A percentile compares a stretch with the other conserved stretches of the same genome.
These are phyloP conservation scores for Chaetomium olivaceum DNA, from an alignment of 2,329 filamentous ascomycete species.

Conservation along the genomic window DNA sequence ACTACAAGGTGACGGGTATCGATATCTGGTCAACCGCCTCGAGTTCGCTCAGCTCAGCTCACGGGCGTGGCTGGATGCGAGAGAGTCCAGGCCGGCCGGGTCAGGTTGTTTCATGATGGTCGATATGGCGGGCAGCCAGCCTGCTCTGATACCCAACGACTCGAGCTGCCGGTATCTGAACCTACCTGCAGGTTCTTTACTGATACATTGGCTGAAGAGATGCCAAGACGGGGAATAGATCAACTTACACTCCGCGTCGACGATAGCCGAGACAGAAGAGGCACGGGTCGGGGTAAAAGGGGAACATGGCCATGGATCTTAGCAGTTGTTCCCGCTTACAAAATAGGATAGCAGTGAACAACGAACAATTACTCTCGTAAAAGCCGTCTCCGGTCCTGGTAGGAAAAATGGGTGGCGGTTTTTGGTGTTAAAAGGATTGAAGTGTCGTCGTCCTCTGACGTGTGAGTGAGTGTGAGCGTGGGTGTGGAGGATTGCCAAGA, in stretches of 20 bases:
- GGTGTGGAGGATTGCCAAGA: constrained; percentile 4
- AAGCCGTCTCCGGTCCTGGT: not conserved
- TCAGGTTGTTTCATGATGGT: not conserved
- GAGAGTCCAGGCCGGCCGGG: not conserved
- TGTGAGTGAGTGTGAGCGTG: too few species aligned
- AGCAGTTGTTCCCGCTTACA: not conserved
- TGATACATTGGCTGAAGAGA: not conserved
- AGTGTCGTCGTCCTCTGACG: not conserved
- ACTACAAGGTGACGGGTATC: not conserved
- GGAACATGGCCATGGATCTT: not conserved
- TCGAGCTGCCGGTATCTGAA: not conserved
- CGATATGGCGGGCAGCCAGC: not conserved
- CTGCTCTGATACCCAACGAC: not conserved
- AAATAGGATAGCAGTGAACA: not conserved
- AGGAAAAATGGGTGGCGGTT: not conserved
- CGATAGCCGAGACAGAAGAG: not conserved
- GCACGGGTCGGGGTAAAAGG: not conserved
- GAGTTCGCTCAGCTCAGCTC: not conserved
- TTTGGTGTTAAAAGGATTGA: not conserved
- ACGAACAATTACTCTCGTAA: not conserved
- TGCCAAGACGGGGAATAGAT: constrained; percentile 7
- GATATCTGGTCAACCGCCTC: not conserved
- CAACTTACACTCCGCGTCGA: not conserved
- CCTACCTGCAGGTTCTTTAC: not conserved
- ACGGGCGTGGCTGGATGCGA: not conserved